A percentile compares a stretch with the other conserved stretches of the same genome.
Evolutionary conservation across 2,329 filamentous ascomycete species (phyloP).

Genomic region (Bipolaris sorokiniana): DNA sequence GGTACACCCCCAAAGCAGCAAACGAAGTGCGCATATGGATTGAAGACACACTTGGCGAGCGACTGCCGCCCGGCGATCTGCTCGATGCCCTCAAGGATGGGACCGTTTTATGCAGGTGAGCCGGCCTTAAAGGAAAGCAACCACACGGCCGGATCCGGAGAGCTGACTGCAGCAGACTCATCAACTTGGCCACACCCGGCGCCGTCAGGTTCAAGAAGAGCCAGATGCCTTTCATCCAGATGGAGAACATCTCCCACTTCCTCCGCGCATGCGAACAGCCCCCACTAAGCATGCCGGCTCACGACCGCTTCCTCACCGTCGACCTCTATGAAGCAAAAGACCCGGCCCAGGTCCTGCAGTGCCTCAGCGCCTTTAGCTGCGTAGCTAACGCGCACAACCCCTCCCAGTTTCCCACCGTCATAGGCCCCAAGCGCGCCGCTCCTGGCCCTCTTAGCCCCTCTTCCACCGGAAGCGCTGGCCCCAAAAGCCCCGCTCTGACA

Average conservation of each 20-base stretch:
- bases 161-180: conserved; percentile 63
- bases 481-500: conserved; percentile 31
- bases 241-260: conserved; percentile 99
- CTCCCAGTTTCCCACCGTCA: conserved; percentile 71
- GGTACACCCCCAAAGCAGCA: conserved; percentile 89
- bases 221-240: conserved; percentile 96
- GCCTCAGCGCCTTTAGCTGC: conserved; percentile 87
- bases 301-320: conserved; percentile 96
- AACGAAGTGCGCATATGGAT: conserved; percentile 88
- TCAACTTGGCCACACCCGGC: conserved; percentile 77
- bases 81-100: conserved; percentile 89
- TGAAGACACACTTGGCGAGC: conserved; percentile 77
- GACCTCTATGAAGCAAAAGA: conserved; percentile 96
- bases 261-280: conserved; percentile 83
- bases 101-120: conserved; percentile 88
- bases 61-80: conserved; percentile 74
- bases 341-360: conserved; percentile 93
- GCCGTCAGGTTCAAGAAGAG: conserved; percentile 91
- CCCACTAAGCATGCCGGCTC: conserved; percentile 85
- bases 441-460: conserved; percentile 49
- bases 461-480: conserved; percentile 34
- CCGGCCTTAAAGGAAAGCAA: neutral
- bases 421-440: conserved; percentile 73
- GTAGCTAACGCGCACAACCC: conserved; percentile 79
- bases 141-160: neutral